These are phyloP conservation scores for Brassica juncea DNA, from an alignment of 345 rosid genomes.

Conservation along the genomic window DNA sequence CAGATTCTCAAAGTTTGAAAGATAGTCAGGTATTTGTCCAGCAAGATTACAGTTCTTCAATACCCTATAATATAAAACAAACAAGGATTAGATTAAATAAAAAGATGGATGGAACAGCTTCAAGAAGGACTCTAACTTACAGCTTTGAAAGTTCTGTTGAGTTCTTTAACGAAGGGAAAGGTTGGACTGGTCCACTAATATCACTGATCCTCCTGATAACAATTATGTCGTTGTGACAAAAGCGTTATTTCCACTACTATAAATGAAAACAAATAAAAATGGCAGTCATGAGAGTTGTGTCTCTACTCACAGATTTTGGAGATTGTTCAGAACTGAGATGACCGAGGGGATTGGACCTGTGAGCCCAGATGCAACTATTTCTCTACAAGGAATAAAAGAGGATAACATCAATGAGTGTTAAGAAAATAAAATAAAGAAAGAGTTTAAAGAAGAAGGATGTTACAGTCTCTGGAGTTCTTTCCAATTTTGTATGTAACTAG, in stretches of 20 bases:
- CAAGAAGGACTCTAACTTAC: constrained; percentile 43
- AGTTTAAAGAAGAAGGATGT: constrained; percentile 15
- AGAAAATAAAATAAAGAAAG: background rate
- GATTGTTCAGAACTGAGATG: constrained; percentile 44
- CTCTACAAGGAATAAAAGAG: constrained; percentile 42
- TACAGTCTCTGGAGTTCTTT: constrained; percentile 55
- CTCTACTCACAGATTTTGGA: constrained; percentile 49
- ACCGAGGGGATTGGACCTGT: constrained; percentile 55
- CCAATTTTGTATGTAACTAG: constrained; percentile 53
- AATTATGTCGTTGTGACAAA: constrained; percentile 7
- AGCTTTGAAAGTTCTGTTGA: constrained; percentile 34
- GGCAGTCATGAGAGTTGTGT: constrained; percentile 19
- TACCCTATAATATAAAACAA: constrained; percentile 37
- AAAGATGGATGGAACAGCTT: constrained; percentile 12
- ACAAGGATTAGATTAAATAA: background rate
- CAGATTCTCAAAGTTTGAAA: constrained; percentile 36
- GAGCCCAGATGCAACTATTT: constrained; percentile 62
- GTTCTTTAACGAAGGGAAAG: constrained; percentile 47
- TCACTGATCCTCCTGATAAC: constrained; percentile 60
- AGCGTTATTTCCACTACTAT: background rate
- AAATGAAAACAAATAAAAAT: constrained; percentile 8
- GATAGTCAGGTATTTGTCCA: constrained; percentile 47
- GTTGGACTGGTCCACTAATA: constrained; percentile 50
- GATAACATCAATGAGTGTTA: constrained; percentile 1
- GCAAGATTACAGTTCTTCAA: constrained; percentile 49